These are phyloP conservation scores for Aspergillus floridensis DNA, from an alignment of 2,329 filamentous ascomycete species.

Conservation along the genomic window DNA sequence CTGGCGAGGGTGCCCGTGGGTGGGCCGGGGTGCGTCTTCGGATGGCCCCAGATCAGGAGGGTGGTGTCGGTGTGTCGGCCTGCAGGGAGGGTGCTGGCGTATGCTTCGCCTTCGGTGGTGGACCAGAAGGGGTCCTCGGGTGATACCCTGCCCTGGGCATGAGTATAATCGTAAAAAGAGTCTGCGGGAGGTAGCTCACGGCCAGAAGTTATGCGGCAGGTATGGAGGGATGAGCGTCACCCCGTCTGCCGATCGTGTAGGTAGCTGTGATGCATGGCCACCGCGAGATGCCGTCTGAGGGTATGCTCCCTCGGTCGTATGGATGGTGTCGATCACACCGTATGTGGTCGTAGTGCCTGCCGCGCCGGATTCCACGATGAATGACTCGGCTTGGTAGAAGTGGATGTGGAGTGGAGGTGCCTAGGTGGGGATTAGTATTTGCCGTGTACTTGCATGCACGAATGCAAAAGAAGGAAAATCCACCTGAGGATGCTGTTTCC, in stretches of 20 bases:
- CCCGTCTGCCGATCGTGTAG: background rate
- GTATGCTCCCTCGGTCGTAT: background rate
- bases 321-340: slow-evolving; percentile 6
- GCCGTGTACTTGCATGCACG: too few relatives aligned
- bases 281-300: background rate
- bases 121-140: slow-evolving; percentile 9
- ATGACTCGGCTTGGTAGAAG: slow-evolving; percentile 8
- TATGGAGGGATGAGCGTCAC: slow-evolving; percentile 4
- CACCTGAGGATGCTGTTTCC: slow-evolving; percentile 10
- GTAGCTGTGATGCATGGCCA: background rate
- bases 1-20: background rate
- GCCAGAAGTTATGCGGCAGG: slow-evolving; percentile 8
- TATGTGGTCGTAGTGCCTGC: slow-evolving; percentile 9
- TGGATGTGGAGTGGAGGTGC: slow-evolving; percentile 10
- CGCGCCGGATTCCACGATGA: slow-evolving; percentile 1
- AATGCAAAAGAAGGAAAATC: background rate
- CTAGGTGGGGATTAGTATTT: background rate
- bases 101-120: slow-evolving; percentile 1
- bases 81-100: background rate
- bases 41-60: slow-evolving; percentile 5
- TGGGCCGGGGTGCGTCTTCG: background rate
- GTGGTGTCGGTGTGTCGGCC: slow-evolving; percentile 6
- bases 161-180: background rate
- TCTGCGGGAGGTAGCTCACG: background rate
- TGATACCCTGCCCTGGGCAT: background rate